Evolutionary conservation across 805 yeast species (phyloP), one percentile per base, ranked within the genome.

Genomic region (Zygotorulaspora chibaensis): DNA sequence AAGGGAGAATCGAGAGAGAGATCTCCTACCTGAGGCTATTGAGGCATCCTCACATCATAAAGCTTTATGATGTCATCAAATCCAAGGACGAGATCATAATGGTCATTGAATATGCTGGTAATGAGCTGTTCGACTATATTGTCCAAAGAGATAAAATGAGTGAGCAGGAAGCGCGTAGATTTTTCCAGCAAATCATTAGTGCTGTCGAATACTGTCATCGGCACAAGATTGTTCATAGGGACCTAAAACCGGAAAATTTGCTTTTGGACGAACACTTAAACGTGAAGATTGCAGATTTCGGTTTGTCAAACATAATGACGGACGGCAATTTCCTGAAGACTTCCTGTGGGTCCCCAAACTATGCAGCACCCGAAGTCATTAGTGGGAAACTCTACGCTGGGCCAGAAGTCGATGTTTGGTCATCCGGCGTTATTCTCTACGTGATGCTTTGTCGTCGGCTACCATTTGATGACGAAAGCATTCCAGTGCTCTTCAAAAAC

Each of bases 351-450:
- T 84, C 95, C 7, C 98, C 98, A 45, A 91, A 91, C 63, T 90
- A 90, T 66, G 97, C 98, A 5, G 97, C 98, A 0, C 98, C 98
- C 1, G 98, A 90, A 67, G 97, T 90, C 25, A 90, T 90, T 47
- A 81, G 90, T 50, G 97, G 97, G 29, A 88, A 91, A 63, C 74
- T 91, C 43, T 91, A 90, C 58, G 98, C 97, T 2, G 98, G 98
- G 8, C 97, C 98, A 2, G 97, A 91, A 67, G 97, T 91, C 39
- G 98, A 90, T 66, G 96, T 90, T 45, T 90, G 98, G 98, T 85
- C 95, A 0, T 86, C 96, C 61, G 98, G 98, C 58, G 97, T 91
- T 33, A 89, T 91, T 39, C 72, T 90, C 44, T 91, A 90, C 57
- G 98, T 90, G 43, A 90, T 90, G 97, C 74, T 91, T 42, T 90